Base-by-base conservation (phyloP, 257 asterid species). In the Sherardia arvensis region DNA sequence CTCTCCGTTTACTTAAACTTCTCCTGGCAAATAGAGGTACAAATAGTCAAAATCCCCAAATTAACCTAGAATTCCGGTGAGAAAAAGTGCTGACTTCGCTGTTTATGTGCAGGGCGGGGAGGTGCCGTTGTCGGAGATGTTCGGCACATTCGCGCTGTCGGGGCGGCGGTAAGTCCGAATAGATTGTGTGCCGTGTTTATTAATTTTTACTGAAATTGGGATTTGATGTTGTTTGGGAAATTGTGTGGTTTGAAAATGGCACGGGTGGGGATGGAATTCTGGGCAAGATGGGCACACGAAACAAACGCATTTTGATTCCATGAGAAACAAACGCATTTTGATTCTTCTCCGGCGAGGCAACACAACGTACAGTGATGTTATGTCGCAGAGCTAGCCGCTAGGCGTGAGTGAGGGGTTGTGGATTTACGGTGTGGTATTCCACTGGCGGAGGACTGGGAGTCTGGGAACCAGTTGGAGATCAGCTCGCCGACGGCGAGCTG, bases 281-380 rank as follows among this genome's bases (percentile, higher is more conserved):
- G 99, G 99, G 96, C 99, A 8, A 81, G 96, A 79, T 93, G 99
- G 99, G 99, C 99, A 29, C 99, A 93, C 67, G 77, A 69, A 78
- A 96, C 95, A n/a, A n/a, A n/a, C n/a, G n/a, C n/a, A n/a, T n/a
- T n/a, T n/a, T n/a, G n/a, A n/a, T n/a, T n/a, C n/a, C n/a, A n/a
- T n/a, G n/a, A n/a, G n/a, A n/a, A n/a, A n/a, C n/a, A n/a, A n/a
- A n/a, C n/a, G n/a, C n/a, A n/a, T n/a, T n/a, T n/a, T n/a, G n/a
- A n/a, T n/a, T n/a, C n/a, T n/a, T n/a, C n/a, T n/a, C n/a, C n/a
- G n/a, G n/a, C n/a, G n/a, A n/a, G n/a, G n/a, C n/a, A n/a, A n/a
- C n/a, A n/a, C n/a, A n/a, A n/a, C n/a, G n/a, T n/a, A n/a, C n/a
- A n/a, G n/a, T n/a, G n/a, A n/a, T n/a, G n/a, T n/a, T n/a, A n/a